A percentile compares a stretch with the other conserved stretches of the same genome.
These are phyloP conservation scores for Phytophthora parvispora DNA, from an alignment of 352 stramenopile genomes.

Conservation along the genomic window DNA sequence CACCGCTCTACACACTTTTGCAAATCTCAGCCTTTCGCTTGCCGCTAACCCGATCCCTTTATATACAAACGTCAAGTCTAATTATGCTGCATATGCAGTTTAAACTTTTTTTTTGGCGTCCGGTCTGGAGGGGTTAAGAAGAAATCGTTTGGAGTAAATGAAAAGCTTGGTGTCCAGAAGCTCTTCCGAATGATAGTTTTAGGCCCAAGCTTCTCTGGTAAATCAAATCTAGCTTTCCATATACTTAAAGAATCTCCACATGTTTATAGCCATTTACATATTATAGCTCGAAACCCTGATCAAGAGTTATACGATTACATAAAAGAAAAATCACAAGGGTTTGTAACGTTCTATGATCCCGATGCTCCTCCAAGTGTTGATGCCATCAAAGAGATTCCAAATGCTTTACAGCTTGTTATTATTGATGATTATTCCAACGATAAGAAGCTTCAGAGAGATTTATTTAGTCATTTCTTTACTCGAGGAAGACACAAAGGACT, in stretches of 20 bases:
- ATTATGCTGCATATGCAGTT: no score
- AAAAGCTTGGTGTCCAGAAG: background rate
- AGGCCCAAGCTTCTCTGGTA: slow-evolving; percentile 6
- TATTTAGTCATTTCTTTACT: slow-evolving; percentile 4
- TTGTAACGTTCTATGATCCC: slow-evolving; percentile 15
- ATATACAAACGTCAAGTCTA: no score
- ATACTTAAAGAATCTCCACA: slow-evolving; percentile 6
- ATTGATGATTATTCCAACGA: slow-evolving; percentile 30
- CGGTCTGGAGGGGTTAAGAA: no score
- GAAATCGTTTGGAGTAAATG: no score
- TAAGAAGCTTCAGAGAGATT: slow-evolving; percentile 9
- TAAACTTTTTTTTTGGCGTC: no score
- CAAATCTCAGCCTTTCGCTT: no score
- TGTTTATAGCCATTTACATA: background rate
- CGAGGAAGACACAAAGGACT: background rate
- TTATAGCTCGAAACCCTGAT: slow-evolving; percentile 24
- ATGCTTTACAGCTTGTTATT: slow-evolving; percentile 23
- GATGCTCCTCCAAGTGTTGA: slow-evolving; percentile 14
- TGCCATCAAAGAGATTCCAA: slow-evolving; percentile 4
- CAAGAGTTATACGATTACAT: slow-evolving; percentile 32
- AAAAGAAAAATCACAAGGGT: slow-evolving; percentile 25
- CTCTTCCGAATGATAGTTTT: slow-evolving; percentile 3
- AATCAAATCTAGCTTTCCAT: slow-evolving; percentile 9
- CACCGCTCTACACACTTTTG: no score
- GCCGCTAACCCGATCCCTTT: no score